These are phyloP conservation scores for Priceomyces melissophilus DNA, from an alignment of 805 yeast genomes.

Conservation along the genomic window DNA sequence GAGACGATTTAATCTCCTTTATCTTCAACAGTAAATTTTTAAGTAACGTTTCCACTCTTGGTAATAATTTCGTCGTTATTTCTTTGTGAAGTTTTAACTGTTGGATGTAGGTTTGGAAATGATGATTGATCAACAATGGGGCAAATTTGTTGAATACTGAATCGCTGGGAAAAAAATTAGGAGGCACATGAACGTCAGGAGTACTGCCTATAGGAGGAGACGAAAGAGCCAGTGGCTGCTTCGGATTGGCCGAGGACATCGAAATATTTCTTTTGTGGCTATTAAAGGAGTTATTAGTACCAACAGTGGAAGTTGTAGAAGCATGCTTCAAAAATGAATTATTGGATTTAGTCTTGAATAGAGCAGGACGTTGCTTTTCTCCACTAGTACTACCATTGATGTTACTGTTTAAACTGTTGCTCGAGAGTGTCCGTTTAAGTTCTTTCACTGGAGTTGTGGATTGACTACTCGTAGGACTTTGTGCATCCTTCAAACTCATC, in stretches of 20 bases:
- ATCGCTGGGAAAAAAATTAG: conserved; percentile 14
- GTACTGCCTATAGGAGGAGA: conserved; percentile 5
- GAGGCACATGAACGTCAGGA: conserved; percentile 19
- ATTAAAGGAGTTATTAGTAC: conserved; percentile 12
- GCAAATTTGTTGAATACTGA: conserved; percentile 27
- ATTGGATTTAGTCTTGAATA: conserved; percentile 22
- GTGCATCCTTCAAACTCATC: conserved; percentile 2
- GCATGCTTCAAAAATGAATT: conserved; percentile 11
- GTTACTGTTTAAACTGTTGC: conserved; percentile 23
- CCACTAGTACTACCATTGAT: conserved; percentile 3
- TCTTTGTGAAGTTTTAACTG: conserved; percentile 31
- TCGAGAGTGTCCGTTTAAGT: conserved; percentile 8
- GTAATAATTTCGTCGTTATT: conserved; percentile 29
- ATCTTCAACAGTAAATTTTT: conserved; percentile 35
- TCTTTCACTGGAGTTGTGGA: conserved; percentile 17
- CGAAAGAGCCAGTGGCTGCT: background rate
- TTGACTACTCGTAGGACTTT: conserved; percentile 2
- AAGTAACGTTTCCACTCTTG: conserved; percentile 33
- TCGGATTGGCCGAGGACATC: conserved; percentile 2
- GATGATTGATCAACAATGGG: conserved; percentile 33
- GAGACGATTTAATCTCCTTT: conserved; percentile 38
- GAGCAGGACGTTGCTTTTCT: conserved; percentile 18
- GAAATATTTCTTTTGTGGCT: conserved; percentile 13
- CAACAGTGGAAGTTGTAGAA: conserved; percentile 6
- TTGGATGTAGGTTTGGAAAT: conserved; percentile 23